These are phyloP conservation scores for Ulmus americana DNA, from an alignment of 331 rosid species.

Conservation along the genomic window DNA sequence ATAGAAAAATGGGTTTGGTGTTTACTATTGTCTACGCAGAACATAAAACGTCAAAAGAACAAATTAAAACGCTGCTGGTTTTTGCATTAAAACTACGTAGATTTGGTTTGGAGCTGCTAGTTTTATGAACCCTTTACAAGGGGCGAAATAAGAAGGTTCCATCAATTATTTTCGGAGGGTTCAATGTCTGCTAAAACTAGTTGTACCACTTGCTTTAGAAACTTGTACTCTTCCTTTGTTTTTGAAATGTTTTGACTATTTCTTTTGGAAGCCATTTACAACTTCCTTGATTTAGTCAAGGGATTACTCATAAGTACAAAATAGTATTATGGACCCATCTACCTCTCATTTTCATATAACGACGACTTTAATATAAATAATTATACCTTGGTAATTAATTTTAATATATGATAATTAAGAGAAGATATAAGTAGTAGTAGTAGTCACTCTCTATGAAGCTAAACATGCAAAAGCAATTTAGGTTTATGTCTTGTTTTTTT, in stretches of 20 bases:
- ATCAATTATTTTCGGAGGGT: background rate
- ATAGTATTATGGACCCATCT: background rate
- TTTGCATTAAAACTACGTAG: constrained; percentile 18
- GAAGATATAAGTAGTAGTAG: background rate
- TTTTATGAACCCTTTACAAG: constrained; percentile 30
- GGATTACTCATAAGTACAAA: background rate
- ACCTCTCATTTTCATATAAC: background rate
- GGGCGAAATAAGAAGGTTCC: constrained; percentile 26
- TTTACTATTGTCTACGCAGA: background rate
- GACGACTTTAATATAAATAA: background rate
- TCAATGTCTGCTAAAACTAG: background rate
- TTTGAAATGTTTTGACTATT: background rate
- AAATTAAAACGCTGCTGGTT: constrained; percentile 32
- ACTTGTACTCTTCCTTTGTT: background rate
- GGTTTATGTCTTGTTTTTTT: constrained; percentile 9
- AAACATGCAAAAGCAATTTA: constrained; percentile 9
- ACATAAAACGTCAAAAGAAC: background rate
- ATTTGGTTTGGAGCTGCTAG: constrained; percentile 31
- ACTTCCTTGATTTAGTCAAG: constrained; percentile 1
- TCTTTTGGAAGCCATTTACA: too few relatives aligned
- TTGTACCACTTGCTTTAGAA: background rate
- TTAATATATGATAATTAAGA: background rate
- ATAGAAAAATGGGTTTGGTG: background rate
- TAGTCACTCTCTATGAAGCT: constrained; percentile 1
- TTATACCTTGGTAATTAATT: background rate